Conservation (phyloP, 208 protist species). For the Zelonia costaricensis region DNA sequence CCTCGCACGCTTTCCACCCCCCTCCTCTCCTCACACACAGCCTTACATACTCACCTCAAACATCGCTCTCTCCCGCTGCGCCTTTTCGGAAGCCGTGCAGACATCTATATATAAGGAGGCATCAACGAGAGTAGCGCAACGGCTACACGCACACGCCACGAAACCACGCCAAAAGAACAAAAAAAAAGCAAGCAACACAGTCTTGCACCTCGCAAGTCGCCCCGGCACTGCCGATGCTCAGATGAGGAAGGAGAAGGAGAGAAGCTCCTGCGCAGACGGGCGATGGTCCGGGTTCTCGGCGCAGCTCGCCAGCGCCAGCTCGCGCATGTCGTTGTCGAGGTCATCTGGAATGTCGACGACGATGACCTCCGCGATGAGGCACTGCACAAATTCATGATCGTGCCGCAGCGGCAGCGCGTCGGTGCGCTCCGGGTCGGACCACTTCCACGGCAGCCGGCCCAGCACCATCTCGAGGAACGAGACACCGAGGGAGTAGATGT, state of each 20-base stretch:
- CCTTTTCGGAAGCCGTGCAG: too few relatives aligned
- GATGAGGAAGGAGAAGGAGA: conserved; percentile 61
- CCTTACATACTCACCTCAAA: too few relatives aligned
- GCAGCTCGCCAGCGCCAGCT: conserved; percentile 57
- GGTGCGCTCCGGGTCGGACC: conserved; percentile 37
- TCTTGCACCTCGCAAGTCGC: too few relatives aligned
- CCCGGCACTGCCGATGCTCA: too few relatives aligned
- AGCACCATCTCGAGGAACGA: conserved; percentile 81
- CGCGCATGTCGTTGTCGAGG: conserved; percentile 49
- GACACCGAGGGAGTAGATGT: conserved; percentile 84
- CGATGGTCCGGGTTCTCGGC: conserved; percentile 49
- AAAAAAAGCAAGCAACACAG: too few relatives aligned
- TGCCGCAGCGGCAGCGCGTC: conserved; percentile 35
- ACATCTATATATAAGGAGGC: too few relatives aligned
- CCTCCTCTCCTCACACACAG: too few relatives aligned
- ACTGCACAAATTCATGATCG: conserved; percentile 65
- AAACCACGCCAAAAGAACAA: too few relatives aligned
- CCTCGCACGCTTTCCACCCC: too few relatives aligned
- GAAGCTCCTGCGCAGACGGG: conserved; percentile 53
- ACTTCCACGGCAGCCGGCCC: conserved; percentile 70
- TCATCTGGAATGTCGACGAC: conserved; percentile 59
- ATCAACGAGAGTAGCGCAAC: too few relatives aligned
- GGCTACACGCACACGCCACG: too few relatives aligned
- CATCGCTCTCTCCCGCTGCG: too few relatives aligned
- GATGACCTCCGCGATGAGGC: conserved; percentile 44